Evolutionary conservation across 164 flowering plant species (phyloP).

Genomic region (Liriodendron chinense): DNA sequence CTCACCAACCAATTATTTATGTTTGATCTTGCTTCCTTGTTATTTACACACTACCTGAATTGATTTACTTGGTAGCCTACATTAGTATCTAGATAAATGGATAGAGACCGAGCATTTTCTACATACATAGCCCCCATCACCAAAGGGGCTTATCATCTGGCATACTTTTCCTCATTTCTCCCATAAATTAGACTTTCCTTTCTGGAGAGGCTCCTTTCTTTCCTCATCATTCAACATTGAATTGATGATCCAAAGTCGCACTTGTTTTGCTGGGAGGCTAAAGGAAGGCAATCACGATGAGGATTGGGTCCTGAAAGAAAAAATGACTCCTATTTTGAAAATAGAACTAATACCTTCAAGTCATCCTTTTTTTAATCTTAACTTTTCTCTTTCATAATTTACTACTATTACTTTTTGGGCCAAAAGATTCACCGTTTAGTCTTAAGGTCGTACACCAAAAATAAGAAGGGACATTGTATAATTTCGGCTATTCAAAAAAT

Average conservation of each 20-base stretch:
- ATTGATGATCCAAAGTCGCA: background rate
- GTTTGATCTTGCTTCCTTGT: background rate
- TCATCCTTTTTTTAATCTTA: too few relatives aligned
- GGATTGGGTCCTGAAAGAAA: too few relatives aligned
- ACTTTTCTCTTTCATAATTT: too few relatives aligned
- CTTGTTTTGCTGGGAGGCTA: background rate
- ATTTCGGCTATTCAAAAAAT: too few relatives aligned
- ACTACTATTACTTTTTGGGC: too few relatives aligned
- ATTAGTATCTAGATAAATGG: background rate
- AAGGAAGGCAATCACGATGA: background rate
- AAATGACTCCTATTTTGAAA: too few relatives aligned
- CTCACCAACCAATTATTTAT: conserved; percentile 2
- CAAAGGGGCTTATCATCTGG: too few relatives aligned
- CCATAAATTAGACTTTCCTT: background rate
- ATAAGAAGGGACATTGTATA: too few relatives aligned
- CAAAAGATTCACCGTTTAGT: too few relatives aligned
- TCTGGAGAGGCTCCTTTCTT: background rate
- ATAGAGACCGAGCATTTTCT: background rate
- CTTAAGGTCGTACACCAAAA: too few relatives aligned
- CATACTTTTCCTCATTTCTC: background rate
- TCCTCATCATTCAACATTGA: conserved; percentile 1
- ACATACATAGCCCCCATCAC: too few relatives aligned
- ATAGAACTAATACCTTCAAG: too few relatives aligned
- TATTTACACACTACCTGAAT: background rate
- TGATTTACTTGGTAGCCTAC: conserved; percentile 4